Conservation (phyloP, 441 rosid genomes). For the Cnidoscolus chayamansa region DNA sequence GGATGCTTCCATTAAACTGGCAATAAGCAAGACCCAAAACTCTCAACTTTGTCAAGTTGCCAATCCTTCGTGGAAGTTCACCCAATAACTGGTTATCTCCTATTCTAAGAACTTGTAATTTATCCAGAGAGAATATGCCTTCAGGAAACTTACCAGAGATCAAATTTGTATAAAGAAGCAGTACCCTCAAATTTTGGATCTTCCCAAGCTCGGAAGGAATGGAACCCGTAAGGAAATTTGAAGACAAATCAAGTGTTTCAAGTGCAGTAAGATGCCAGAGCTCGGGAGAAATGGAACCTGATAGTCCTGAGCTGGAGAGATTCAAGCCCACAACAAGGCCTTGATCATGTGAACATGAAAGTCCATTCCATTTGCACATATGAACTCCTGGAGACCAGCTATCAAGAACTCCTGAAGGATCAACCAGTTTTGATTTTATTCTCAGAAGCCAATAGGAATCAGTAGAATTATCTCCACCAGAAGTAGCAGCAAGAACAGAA, state of each 20-base stretch:
- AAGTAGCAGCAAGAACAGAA: conserved; percentile 24
- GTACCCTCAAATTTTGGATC: conserved; percentile 58
- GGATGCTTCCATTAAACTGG: conserved; percentile 69
- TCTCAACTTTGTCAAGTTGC: conserved; percentile 57
- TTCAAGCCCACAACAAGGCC: conserved; percentile 47
- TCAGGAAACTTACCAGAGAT: conserved; percentile 67
- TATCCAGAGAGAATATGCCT: conserved; percentile 55
- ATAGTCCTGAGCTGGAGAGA: conserved; percentile 52
- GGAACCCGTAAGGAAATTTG: conserved; percentile 49
- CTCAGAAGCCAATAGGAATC: conserved; percentile 55
- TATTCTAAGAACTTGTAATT: conserved; percentile 58
- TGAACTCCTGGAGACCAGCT: conserved; percentile 51
- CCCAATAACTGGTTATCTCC: conserved; percentile 69
- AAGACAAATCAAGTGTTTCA: conserved; percentile 58
- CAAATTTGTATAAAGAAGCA: conserved; percentile 60
- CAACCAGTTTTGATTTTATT: conserved; percentile 49
- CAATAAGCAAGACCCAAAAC: conserved; percentile 63
- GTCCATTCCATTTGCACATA: conserved; percentile 67
- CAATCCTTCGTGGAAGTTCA: conserved; percentile 46
- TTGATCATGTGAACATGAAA: conserved; percentile 55
- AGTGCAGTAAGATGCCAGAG: conserved; percentile 47
- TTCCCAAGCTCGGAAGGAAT: conserved; percentile 64
- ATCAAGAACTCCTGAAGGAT: conserved; percentile 46
- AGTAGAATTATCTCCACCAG: conserved; percentile 29
- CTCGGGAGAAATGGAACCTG: conserved; percentile 57